Conservation (phyloP, 306 rosid species). For the Prunus mira region DNA sequence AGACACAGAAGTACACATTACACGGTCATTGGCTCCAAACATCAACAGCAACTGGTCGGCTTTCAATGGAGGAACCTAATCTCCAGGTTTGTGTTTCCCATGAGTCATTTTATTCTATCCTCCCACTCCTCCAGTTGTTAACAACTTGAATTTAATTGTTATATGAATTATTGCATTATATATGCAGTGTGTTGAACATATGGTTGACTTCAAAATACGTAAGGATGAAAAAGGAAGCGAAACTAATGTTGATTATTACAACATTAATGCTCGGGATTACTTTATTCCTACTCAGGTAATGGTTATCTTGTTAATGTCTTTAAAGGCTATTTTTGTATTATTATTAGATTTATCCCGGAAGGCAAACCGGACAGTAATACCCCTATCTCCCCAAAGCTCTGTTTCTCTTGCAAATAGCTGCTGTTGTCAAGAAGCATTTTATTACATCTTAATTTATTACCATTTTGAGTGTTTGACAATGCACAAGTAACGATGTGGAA, state of each 20-base stretch:
- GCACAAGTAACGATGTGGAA: no score
- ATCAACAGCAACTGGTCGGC: constrained; percentile 96
- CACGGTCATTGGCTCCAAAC: constrained; percentile 98
- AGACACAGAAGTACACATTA: constrained; percentile 78
- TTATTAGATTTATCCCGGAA: background rate
- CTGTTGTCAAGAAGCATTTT: no score
- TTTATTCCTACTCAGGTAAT: constrained; percentile 86
- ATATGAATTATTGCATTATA: background rate
- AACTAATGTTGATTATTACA: constrained; percentile 34
- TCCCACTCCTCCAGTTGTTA: background rate
- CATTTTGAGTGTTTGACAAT: no score
- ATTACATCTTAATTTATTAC: no score
- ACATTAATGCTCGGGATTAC: constrained; percentile 88
- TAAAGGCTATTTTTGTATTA: background rate
- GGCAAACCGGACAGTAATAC: no score
- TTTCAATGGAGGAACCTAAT: constrained; percentile 98
- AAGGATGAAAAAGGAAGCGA: constrained; percentile 49
- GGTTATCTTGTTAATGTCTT: background rate
- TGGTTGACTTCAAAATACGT: constrained; percentile 64
- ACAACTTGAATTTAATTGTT: constrained; percentile 1
- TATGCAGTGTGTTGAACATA: constrained; percentile 87
- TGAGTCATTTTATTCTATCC: background rate
- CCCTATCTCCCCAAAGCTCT: no score
- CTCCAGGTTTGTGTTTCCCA: constrained; percentile 69
- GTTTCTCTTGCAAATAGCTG: no score